Base-by-base conservation (phyloP, 1,284 basidiomycete genomes). In the Cutaneotrichosporon sp. region DNA sequence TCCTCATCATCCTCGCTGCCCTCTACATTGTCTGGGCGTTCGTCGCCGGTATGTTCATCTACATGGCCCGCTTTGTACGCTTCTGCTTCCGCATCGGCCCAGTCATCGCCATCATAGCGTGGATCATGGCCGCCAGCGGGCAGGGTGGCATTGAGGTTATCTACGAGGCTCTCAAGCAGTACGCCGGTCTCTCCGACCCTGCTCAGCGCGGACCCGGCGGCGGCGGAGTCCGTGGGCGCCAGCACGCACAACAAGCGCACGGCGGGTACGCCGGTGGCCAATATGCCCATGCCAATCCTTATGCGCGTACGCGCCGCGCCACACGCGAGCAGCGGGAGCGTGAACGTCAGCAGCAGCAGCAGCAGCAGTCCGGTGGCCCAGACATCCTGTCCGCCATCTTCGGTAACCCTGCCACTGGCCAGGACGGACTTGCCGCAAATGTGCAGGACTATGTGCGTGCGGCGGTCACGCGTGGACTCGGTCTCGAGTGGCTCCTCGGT, bases 81-180 rank as follows among this genome's bases (percentile, higher is more conserved):
- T 71, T 73, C 61, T 56, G 59, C 24, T 42, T 66, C 49, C 62
- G 62, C 35, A 61, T 72, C 50, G 68, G 63, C 5, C 70, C 71
- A 3, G 57, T 73, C 19, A 50, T 73, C 17, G 70, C 62, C 5
- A 34, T 73, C 19, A 59, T 68, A 24, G 66, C 61, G 2, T 71
- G 67, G 67, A 32, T 72, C 48, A 73, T 73, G 71, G 59, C 65
- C 19, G 61, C 52, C 26, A 66, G 63, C 4, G 71, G 67, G 16
- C 71, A 73, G 48, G 71, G 70, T 31, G 60, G 62, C 14, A 62
- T 71, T 45, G 63, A 62, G 25, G 68, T 71, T 31, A 38, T 72
- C 29, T 60, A 67, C 20, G 62, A 65, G 31, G 46, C 67, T 5
- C 63, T 64, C 17, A 68, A 69, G 55, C 60, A 67, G 38, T 70